Evolutionary conservation across 345 rosid species (phyloP).

Genomic region (Eucalyptus viminalis): DNA sequence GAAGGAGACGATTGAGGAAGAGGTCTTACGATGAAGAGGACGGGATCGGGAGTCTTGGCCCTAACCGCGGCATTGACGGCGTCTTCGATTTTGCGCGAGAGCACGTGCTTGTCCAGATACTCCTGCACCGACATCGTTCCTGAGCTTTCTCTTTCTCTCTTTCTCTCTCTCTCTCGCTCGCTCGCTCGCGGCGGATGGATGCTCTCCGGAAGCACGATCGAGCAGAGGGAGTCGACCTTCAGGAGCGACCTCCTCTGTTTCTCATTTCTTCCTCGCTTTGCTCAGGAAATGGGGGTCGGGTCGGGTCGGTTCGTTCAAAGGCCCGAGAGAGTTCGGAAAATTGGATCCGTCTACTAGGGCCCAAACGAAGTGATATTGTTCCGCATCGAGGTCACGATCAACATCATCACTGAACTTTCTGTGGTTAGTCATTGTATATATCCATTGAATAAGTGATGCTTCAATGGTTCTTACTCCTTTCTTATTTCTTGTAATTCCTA

Average conservation of each 20-base stretch:
- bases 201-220: not conserved
- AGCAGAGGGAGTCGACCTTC: not conserved
- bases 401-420: not conserved
- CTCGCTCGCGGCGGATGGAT: not conserved
- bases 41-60: conserved; percentile 88
- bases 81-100: conserved; percentile 93
- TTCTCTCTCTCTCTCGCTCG: too few species aligned
- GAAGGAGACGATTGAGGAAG: not conserved
- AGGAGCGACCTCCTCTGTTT: not conserved
- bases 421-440: rapidly evolving
- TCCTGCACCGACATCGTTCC: conserved; percentile 83
- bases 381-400: not conserved
- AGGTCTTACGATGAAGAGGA: conserved; percentile 72
- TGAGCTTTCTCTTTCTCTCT: not conserved
- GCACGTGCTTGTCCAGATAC: conserved; percentile 82
- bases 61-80: conserved; percentile 99
- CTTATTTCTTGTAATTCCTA: not conserved
- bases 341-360: not conserved
- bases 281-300: not conserved
- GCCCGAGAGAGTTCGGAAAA: not conserved
- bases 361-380: not conserved
- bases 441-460: not conserved
- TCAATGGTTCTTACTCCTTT: not conserved
- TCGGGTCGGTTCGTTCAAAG: not conserved
- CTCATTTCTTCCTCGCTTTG: not conserved